Base-by-base conservation (phyloP, 176 grass and related monocot species). In the Oryza coarctata region DNA sequence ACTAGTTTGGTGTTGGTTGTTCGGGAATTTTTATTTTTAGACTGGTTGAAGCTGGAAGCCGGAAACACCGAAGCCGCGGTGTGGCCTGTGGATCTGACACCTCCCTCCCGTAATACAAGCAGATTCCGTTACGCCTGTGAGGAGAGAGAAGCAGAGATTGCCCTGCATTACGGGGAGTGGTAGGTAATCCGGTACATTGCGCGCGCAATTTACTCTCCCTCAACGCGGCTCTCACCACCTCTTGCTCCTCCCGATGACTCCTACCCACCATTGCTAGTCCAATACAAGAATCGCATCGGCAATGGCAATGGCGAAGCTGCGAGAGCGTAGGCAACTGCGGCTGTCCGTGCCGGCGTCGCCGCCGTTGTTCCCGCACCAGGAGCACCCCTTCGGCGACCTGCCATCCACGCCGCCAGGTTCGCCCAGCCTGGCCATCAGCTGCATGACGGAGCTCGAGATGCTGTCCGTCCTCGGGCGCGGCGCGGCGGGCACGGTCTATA, bases 401-500 rank as follows among this genome's bases (percentile, higher is more conserved):
- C 80, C 68, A 27, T 64, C 58, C 12, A 68, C 80, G 49, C 62
- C 78, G 60, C n/a, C n/a, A n/a, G n/a, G n/a, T n/a, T n/a, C n/a
- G n/a, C 47, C 77, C 10, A 68, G 30, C 9, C 57, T 8, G n/a
- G 39, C 38, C 73, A 28, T 68, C 65, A 18, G 68, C 79, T 27
- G 25, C 73, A 44, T 87, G 67, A 9, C 62, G 7, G 80, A 90
- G 68, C 75, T 86, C 36, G 80, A 87, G 70, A 75, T 38, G 49
- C 68, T 84, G 60, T 50, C 47, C 29, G 70, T 86, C 66, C 31
- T 87, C 62, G 88, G 80, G 61, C 80, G 83, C 36, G 84, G 84
- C 68, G 47, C 73, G 3, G 63, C 38, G 28, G 84, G 84, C 31
- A 90, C 80, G 12, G 88, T 90, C 22, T 83, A 90, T 80, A 78